Conservation (phyloP, 1,284 basidiomycete genomes). For the Ceratobasidium sp. region DNA sequence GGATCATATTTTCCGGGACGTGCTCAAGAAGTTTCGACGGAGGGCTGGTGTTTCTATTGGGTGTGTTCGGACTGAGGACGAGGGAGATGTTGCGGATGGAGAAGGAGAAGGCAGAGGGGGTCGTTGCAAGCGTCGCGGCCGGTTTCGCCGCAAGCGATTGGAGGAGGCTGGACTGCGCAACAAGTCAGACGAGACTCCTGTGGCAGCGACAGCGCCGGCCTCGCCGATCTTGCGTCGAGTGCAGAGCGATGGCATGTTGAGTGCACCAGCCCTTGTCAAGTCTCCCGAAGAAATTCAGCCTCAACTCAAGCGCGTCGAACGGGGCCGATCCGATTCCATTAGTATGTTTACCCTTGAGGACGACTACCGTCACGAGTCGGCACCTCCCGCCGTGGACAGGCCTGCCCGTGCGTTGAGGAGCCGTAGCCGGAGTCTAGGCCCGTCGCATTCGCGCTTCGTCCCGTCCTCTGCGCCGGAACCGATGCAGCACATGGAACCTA, state of each 20-base stretch:
- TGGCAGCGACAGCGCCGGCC: slow-evolving; percentile 38
- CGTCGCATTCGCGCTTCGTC: slow-evolving; percentile 29
- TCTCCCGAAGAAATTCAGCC: slow-evolving; percentile 31
- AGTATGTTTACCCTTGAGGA: slow-evolving; percentile 63
- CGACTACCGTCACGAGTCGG: slow-evolving; percentile 54
- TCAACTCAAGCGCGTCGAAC: slow-evolving; percentile 16
- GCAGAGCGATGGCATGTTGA: slow-evolving; percentile 67
- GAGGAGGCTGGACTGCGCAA: slow-evolving; percentile 26
- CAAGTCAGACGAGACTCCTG: not conserved
- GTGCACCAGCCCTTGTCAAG: slow-evolving; percentile 19
- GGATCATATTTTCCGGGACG: slow-evolving; percentile 91
- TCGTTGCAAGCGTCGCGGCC: slow-evolving; percentile 30
- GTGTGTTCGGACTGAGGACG: slow-evolving; percentile 51
- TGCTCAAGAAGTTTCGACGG: slow-evolving; percentile 78
- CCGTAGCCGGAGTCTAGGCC: slow-evolving; percentile 43
- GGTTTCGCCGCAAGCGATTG: slow-evolving; percentile 39
- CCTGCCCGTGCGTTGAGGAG: slow-evolving; percentile 35
- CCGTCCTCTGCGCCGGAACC: slow-evolving; percentile 23
- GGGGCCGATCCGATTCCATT: slow-evolving; percentile 44
- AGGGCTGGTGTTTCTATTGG: slow-evolving; percentile 55
- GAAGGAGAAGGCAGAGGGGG: slow-evolving; percentile 27
- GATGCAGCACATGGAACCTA: slow-evolving; percentile 29
- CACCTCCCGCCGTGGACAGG: slow-evolving; percentile 24
- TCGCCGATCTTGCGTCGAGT: slow-evolving; percentile 67
- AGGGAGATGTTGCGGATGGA: slow-evolving; percentile 55